Evolutionary conservation across 2,329 filamentous ascomycete species (phyloP).

Genomic region (Xylaria multiplex): DNA sequence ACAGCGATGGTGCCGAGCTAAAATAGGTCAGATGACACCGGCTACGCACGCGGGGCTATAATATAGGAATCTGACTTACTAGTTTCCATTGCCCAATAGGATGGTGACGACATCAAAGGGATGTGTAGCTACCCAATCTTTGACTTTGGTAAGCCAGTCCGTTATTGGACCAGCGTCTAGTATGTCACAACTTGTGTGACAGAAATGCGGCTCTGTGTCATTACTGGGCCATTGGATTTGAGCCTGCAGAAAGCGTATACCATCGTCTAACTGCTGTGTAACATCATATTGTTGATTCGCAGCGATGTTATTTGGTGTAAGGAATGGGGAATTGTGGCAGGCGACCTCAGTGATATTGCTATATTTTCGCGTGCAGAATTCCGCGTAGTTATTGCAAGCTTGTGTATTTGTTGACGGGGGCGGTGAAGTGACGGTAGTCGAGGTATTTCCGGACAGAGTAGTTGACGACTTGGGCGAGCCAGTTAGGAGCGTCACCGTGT

Average conservation of each 20-base stretch:
- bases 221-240: slow-evolving; percentile 69
- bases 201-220: slow-evolving; percentile 72
- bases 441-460: slow-evolving; percentile 54
- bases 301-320: slow-evolving; percentile 73
- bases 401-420: slow-evolving; percentile 72
- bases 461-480: slow-evolving; percentile 59
- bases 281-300: slow-evolving; percentile 79
- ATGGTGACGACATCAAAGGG: slow-evolving; percentile 91
- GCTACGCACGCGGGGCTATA: not conserved
- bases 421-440: slow-evolving; percentile 56
- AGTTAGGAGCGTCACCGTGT: slow-evolving; percentile 55
- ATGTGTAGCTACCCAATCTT: slow-evolving; percentile 76
- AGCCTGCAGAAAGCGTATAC: slow-evolving; percentile 71
- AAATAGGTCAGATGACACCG: slow-evolving; percentile 26
- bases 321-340: slow-evolving; percentile 85
- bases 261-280: slow-evolving; percentile 78
- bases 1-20: slow-evolving; percentile 67
- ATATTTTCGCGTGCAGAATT: slow-evolving; percentile 80
- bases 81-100: slow-evolving; percentile 84
- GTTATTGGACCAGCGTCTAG: slow-evolving; percentile 83
- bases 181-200: slow-evolving; percentile 84
- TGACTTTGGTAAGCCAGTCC: slow-evolving; percentile 75
- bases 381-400: slow-evolving; percentile 81
- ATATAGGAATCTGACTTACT: slow-evolving; percentile 48
- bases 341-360: slow-evolving; percentile 83